These are phyloP conservation scores for Phytopythium helicoides DNA, from an alignment of 352 stramenopile genomes.

Conservation along the genomic window DNA sequence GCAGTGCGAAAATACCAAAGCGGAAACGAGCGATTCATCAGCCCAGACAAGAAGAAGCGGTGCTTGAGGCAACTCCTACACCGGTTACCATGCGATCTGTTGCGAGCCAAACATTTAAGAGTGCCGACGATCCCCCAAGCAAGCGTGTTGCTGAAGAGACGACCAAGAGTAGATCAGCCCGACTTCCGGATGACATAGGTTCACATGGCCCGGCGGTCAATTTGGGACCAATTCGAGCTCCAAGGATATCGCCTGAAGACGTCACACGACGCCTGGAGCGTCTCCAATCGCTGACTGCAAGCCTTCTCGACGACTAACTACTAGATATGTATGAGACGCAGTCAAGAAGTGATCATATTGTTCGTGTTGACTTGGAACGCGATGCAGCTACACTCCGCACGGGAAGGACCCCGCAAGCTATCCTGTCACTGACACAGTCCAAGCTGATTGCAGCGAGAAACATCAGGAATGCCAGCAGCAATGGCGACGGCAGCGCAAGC, in stretches of 20 bases:
- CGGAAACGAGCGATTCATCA: constrained; percentile 7
- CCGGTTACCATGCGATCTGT: constrained; percentile 12
- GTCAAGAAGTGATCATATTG: too few relatives aligned
- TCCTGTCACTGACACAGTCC: too few relatives aligned
- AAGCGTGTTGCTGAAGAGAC: constrained; percentile 14
- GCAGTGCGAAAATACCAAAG: constrained; percentile 5
- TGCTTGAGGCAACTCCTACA: background rate
- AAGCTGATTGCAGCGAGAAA: too few relatives aligned
- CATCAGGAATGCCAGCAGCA: too few relatives aligned
- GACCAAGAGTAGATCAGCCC: background rate
- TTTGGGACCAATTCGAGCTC: constrained; percentile 2
- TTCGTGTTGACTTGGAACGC: too few relatives aligned
- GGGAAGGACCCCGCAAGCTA: too few relatives aligned
- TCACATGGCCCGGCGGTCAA: background rate
- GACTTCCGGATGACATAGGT: background rate
- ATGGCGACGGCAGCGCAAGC: too few relatives aligned
- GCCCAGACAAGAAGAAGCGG: constrained; percentile 19
- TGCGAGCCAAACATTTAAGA: constrained; percentile 7
- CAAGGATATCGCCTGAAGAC: constrained; percentile 20
- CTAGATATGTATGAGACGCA: background rate
- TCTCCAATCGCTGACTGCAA: constrained; percentile 57
- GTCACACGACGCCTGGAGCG: constrained; percentile 40
- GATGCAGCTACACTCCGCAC: too few relatives aligned
- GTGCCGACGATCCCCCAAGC: constrained; percentile 31
- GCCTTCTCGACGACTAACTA: constrained; percentile 43